Base-by-base conservation (phyloP, 148 eudicot species). In the Fagopyrum esculentum region DNA sequence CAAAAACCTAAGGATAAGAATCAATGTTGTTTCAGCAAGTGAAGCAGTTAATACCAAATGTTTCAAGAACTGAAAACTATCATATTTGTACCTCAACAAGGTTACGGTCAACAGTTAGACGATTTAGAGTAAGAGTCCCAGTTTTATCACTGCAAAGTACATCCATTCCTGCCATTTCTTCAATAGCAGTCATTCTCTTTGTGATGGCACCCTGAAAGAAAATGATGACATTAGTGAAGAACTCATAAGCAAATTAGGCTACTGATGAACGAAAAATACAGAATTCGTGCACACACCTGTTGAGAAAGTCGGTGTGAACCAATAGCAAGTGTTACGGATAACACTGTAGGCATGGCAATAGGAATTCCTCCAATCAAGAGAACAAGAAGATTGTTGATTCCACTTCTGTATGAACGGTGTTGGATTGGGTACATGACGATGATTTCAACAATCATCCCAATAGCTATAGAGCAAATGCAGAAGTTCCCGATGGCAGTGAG, bases 141-240 rank as follows among this genome's bases (percentile, higher is more conserved):
- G 95, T 90, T 81, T 90, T 88, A 74, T 90, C 95, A 84, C 92
- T 85, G 79, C 95, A 88, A 46, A 90, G 83, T 13, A 90, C 95
- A 83, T 90, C 95, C 95, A 90, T 90, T 57, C 90, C 95, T 19
- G 95, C 95, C 95, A 90, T 88, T 78, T 90, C 95, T 86, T 90
- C 95, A 75, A 90, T 90, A 26, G 95, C 92, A 68, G 90, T 90
- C 95, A 90, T 90, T 81, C 95, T 85, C 75, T 90, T 90, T 50
- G 92, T 90, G 68, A 90, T 90, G 66, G 95, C 95, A 29, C 95
- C 95, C 95, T 76, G 70, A 10, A 26, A 50, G 26, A 35, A 26
- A 0, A 59, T 45, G 5, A 75, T 4, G 12, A 60, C 11, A 66
- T 17, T 17, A 61, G 40, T 49, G n/a, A 45, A n/a, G 73, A 52